Percentiles rank a stretch among this genome's conserved stretches.
phyloP scores from a whole-genome alignment of 495 filamentous ascomycete genomes.

The Daldinia loculata region DNA sequence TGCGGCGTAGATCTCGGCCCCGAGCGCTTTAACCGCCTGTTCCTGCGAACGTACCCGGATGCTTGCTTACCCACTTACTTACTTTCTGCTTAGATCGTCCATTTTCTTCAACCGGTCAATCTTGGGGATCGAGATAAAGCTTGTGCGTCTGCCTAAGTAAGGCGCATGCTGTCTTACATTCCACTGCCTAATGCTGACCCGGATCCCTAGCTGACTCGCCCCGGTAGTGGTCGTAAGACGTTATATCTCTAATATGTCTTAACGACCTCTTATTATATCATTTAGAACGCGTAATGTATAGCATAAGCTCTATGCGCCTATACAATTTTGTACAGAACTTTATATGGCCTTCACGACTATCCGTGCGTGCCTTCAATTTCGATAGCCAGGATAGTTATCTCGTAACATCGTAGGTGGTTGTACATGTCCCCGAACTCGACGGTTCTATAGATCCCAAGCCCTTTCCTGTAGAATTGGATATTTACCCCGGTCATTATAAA shows the following conservation, averaged over 20 bases:
- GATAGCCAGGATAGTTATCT: not conserved
- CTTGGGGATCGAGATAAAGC: not conserved
- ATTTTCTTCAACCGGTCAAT: conserved; percentile 23
- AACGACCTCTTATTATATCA: not conserved
- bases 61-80: not conserved
- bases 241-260: not conserved
- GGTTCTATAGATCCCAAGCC: not conserved
- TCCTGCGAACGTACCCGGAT: not conserved
- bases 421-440: conserved; percentile 1
- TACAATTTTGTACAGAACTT: not conserved
- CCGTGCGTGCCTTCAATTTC: not conserved
- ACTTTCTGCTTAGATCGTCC: not conserved
- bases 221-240: not conserved
- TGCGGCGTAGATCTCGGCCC: conserved; percentile 33
- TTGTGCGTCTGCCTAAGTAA: not conserved
- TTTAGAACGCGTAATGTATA: not conserved
- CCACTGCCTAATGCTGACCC: not conserved
- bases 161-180: conserved; percentile 4
- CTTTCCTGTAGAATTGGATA: conserved; percentile 3
- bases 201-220: not conserved
- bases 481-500: conserved; percentile 18
- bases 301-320: not conserved
- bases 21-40: conserved; percentile 12
- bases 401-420: conserved; percentile 7
- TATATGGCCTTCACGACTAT: not conserved